Base-by-base conservation (phyloP, 176 grass and related monocot species). In the Cymbopogon citratus region DNA sequence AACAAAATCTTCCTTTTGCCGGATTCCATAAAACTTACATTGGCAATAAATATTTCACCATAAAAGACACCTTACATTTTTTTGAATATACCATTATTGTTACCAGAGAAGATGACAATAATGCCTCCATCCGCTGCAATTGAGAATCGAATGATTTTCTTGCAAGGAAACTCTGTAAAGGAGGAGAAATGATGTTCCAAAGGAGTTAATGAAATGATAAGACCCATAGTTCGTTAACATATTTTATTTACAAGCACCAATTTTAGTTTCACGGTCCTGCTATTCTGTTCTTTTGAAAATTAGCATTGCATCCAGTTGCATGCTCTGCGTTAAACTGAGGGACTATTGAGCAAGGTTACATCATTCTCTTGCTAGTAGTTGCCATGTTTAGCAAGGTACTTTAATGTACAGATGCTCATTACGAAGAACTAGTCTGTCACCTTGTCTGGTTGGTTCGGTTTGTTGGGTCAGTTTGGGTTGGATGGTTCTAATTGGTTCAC, bases 71-170 rank as follows among this genome's bases (percentile, higher is more conserved):
- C 91, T 92, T 88, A 97, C 93, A 80, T n/a, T 82, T 86, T 93
- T 85, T 93, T 99, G 83, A 99, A 99, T 82, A 73, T 81, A 85
- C 91, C 82, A 63, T 88, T 87, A 81, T 93, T 88, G 68, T 80
- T 62, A 86, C 83, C 84, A 46, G 86, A 85, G 68, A 72, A 90
- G 81, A 56, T 78, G 89, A 85, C 84, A 85, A 88, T 73, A 99
- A 70, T 66, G 81, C 78, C 16, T 85, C 92, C 87, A 99, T 93
- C 82, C 31, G 73, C 73, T 88, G 89, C 75, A 99, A 87, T 41
- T 99, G 96, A 9, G 31, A 88, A 78, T 93, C 91, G 79, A 99
- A 81, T 11, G 89, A 95, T 80, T 95, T 95, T 85, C 91, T 90
- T 60, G 85, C 96, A 73, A 99, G 70, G 87, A 90, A 95, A 85